A percentile compares a stretch with the other conserved stretches of the same genome.
Conservation (phyloP, 257 asterid species). For the Eustoma russellianum region DNA sequence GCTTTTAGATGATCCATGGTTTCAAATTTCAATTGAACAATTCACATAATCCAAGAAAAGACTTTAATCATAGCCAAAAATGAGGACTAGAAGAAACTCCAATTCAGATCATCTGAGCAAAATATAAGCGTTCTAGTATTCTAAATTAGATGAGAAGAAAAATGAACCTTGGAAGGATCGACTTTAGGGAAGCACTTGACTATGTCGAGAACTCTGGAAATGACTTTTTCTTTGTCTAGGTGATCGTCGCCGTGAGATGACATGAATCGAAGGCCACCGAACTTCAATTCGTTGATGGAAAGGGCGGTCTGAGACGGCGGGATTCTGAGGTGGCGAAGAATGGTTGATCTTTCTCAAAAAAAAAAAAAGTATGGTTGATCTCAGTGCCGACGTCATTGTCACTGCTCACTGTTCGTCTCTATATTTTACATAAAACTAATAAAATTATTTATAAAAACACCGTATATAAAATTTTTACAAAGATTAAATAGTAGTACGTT, state of each 20-base stretch:
- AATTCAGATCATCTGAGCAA: no score
- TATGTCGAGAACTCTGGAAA: constrained; percentile 60
- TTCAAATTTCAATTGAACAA: no score
- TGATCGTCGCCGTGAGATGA: constrained; percentile 76
- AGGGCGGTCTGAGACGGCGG: constrained; percentile 29
- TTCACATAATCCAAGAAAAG: no score
- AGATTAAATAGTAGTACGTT: no score
- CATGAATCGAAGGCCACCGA: constrained; percentile 55
- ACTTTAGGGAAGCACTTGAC: constrained; percentile 89
- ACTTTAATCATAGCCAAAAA: no score
- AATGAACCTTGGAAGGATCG: constrained; percentile 67
- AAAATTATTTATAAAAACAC: no score
- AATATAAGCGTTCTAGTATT: no score
- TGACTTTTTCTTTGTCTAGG: constrained; percentile 54
- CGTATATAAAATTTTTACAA: no score
- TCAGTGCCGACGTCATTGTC: constrained; percentile 72
- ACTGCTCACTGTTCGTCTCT: not conserved
- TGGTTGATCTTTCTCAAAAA: constrained; percentile 54
- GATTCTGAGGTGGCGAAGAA: constrained; percentile 60
- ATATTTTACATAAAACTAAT: no score
- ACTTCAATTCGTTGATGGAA: constrained; percentile 29
- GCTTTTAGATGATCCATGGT: no score
- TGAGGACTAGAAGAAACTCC: no score
- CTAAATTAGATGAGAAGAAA: no score
- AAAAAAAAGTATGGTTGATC: constrained; percentile 56